Evolutionary conservation across 805 yeast genomes (phyloP), one percentile per base, ranked within the genome.

Genomic region (Candida yuanshanica): DNA sequence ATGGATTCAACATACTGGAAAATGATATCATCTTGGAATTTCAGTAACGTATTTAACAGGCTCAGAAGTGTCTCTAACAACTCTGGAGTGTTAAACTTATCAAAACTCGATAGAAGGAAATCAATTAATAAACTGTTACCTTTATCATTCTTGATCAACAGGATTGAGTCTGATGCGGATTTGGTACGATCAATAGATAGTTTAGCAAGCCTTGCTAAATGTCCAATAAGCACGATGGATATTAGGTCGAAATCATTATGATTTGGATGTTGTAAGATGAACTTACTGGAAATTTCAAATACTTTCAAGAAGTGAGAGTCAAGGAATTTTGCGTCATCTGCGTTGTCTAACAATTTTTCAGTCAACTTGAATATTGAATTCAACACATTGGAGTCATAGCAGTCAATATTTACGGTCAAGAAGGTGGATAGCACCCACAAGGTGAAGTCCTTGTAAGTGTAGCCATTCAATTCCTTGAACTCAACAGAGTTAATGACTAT

Each of bases 381-480:
- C 7, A 69, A 64, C 42, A 77, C 62, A 39, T 60, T 55, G 11
- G 73, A 58, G 33, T 63, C 58, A 32, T 49, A 55, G 23, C 40
- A 43, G 4, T 37, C 41, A 8, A 62, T 56, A 37, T 59, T 55
- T 5, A 56, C 46, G 4, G 62, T 47, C 29, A 82, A 57, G 48
- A 79, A 78, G 38, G 67, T 73, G 34, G 68, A 57, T 12, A 79
- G 45, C 3, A 75, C 63, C 33, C 66, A 58, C 13, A 80, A 44
- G 0, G 79, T 51, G 20, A 83, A 64, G 8, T 77, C 72, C 48
- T 81, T 81, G 55, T 81, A 83, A 2, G 83, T 79, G 0, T 86
- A 75, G 5, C 63, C 68, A 55, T 66, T 65, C 55, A 69, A 46
- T 69, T 64, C 37, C 66, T 64, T 44, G 64, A 68, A 51, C 68